A percentile compares a stretch with the other conserved stretches of the same genome.
These are phyloP conservation scores for Trichoderma koningii DNA, from an alignment of 2,329 filamentous ascomycete species.

Conservation along the genomic window DNA sequence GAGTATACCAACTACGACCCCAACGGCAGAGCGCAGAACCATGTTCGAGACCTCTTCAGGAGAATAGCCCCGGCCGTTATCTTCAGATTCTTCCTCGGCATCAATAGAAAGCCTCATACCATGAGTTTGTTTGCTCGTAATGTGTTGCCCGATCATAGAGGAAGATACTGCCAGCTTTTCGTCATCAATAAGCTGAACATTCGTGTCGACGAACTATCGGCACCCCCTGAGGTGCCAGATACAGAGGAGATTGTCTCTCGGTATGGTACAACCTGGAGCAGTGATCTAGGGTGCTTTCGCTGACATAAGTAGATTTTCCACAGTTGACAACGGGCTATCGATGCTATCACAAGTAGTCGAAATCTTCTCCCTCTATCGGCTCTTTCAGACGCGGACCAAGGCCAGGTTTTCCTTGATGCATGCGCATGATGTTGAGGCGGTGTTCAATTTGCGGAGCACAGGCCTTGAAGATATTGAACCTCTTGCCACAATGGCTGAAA, in stretches of 20 bases:
- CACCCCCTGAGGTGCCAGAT: not conserved
- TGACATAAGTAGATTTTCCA: not conserved
- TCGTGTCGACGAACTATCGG: not conserved
- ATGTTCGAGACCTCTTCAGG: not conserved
- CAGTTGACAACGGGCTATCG: not conserved
- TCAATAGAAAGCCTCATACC: not conserved
- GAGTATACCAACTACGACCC: not conserved
- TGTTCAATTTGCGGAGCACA: not conserved
- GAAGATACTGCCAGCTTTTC: not conserved
- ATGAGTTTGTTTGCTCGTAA: not conserved
- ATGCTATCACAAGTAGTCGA: not conserved
- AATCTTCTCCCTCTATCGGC: not conserved
- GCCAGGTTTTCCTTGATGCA: not conserved
- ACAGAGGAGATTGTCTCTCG: not conserved
- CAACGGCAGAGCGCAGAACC: not conserved
- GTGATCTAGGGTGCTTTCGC: not conserved
- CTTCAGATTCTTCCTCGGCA: not conserved
- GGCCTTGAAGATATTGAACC: not conserved
- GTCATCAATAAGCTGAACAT: not conserved
- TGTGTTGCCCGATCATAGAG: not conserved
- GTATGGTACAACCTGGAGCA: not conserved
- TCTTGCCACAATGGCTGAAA: not conserved
- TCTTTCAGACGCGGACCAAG: not conserved
- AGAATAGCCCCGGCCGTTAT: not conserved
- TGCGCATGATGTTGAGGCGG: not conserved